These are phyloP conservation scores for Ophiocordyceps australis DNA, from an alignment of 2,329 filamentous ascomycete genomes.

Conservation along the genomic window DNA sequence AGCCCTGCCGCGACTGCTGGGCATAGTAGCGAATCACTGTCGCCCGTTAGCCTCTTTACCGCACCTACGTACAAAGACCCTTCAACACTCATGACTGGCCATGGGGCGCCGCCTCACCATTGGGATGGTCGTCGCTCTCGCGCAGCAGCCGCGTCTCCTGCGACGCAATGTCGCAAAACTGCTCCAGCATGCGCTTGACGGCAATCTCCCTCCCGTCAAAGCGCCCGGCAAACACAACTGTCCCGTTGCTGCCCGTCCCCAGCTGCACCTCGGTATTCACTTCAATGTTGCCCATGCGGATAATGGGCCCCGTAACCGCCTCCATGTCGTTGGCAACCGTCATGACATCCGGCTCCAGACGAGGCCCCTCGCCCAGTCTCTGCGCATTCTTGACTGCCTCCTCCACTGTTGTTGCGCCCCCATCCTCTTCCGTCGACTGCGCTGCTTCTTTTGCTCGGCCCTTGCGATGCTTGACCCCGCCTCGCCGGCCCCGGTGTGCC, in stretches of 20 bases:
- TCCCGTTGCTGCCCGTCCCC: constrained; percentile 85
- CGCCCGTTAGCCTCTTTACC: constrained; percentile 1
- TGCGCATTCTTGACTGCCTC: constrained; percentile 42
- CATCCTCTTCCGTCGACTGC: constrained; percentile 28
- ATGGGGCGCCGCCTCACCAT: constrained; percentile 32
- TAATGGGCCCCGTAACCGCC: constrained; percentile 38
- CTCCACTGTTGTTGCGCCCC: constrained; percentile 30
- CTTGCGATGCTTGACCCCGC: constrained; percentile 50
- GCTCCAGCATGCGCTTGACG: constrained; percentile 89
- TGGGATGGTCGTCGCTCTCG: constrained; percentile 88
- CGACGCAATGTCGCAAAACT: constrained; percentile 89
- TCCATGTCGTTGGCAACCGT: constrained; percentile 38
- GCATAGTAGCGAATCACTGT: constrained; percentile 88
- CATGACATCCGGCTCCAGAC: constrained; percentile 42
- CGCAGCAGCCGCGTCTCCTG: constrained; percentile 82
- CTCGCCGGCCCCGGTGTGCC: constrained; percentile 51
- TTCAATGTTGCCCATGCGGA: constrained; percentile 45
- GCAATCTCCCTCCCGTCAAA: constrained; percentile 89
- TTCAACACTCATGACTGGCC: background rate
- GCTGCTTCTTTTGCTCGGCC: constrained; percentile 34
- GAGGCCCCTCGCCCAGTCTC: constrained; percentile 31
- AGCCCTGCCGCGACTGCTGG: constrained; percentile 72
- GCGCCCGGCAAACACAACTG: constrained; percentile 82
- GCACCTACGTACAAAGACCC: no score
- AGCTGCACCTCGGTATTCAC: constrained; percentile 45